Evolutionary conservation across 192 early-diverging fungal species (phyloP), one percentile per base, ranked within the genome.

Genomic region (Coemansia biformis): DNA sequence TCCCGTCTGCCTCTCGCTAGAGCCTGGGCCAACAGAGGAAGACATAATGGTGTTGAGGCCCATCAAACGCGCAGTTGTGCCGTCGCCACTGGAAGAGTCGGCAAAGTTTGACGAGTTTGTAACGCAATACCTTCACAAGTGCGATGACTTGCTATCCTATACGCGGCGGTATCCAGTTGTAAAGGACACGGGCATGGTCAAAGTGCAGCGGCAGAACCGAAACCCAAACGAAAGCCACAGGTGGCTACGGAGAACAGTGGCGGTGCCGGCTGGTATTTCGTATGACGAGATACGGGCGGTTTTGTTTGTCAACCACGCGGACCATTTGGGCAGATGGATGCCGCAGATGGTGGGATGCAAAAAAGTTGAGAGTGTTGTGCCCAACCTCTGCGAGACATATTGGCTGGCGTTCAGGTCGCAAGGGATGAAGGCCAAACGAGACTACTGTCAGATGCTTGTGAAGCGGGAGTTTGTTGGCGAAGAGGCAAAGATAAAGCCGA

Each of bases 71-170:
- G 3, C 51, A 4, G 37, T 48, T 2, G 48, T 71, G 11, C 67
- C 67, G 15, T 71, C 67, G 47, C 60, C 67, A 9, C 47, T 71
- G 2, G 43, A 45, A 21, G 45, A 63, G 38, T 17, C 46, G 23
- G 30, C 17, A 9, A 29, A 29, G 13, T 71, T 71, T 13, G 67
- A 71, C 21, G 67, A 71, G 1, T 59, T 71, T 26, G 31, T 51
- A 0, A 71, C 67, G 22, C 67, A 71, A 36, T 71, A 63, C 29
- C 50, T 71, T 5, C 63, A 71, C 67, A 71, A 71, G 51, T 71
- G 67, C 56, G 67, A 71, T 43, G 67, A 71, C 48, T 39, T 71
- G 1, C 43, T 71, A 4, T 63, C 67, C 14, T 71, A 63, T 48
- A 71, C 67, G 0, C 38, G 46, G 26, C 67, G 67, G 16, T 71